These are phyloP conservation scores for Cerrena zonata DNA, from an alignment of 1,284 basidiomycete species.

Conservation along the genomic window DNA sequence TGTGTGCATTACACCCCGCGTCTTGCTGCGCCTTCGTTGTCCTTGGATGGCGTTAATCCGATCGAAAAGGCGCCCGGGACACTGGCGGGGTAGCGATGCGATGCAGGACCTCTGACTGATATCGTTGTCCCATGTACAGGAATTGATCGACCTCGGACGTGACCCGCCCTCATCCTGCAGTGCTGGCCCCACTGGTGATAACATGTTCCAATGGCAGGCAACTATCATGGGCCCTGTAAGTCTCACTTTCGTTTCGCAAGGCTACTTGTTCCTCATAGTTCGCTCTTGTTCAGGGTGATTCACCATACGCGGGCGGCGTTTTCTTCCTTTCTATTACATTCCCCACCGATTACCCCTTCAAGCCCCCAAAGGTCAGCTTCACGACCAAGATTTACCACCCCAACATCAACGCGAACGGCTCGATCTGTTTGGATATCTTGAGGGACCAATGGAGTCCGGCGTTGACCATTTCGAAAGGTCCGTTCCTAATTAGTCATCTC, in stretches of 20 bases:
- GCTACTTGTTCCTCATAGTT: neutral
- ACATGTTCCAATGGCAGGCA: slow-evolving; percentile 97
- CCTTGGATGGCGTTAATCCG: slow-evolving; percentile 11
- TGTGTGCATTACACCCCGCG: slow-evolving; percentile 7
- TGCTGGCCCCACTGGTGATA: slow-evolving; percentile 90
- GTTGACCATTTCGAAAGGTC: slow-evolving; percentile 96
- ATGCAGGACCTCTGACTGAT: slow-evolving; percentile 10
- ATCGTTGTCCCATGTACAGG: slow-evolving; percentile 47
- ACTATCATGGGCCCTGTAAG: slow-evolving; percentile 95
- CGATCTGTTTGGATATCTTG: slow-evolving; percentile 96
- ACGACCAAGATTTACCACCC: slow-evolving; percentile 97
- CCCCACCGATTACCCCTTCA: slow-evolving; percentile 96
- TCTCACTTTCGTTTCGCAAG: slow-evolving; percentile 18
- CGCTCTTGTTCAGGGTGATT: slow-evolving; percentile 63
- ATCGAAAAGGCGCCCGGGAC: slow-evolving; percentile 8
- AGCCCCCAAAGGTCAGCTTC: slow-evolving; percentile 98
- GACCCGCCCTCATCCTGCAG: slow-evolving; percentile 97
- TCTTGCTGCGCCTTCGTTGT: neutral
- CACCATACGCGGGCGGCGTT: slow-evolving; percentile 92
- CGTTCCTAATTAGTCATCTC: slow-evolving; percentile 20
- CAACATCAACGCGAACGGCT: slow-evolving; percentile 96
- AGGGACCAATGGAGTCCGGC: slow-evolving; percentile 98
- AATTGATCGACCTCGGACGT: slow-evolving; percentile 94
- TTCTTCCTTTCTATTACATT: slow-evolving; percentile 94
- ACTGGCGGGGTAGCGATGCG: neutral